Evolutionary conservation across 2,329 filamentous ascomycete species (phyloP).

Genomic region (Escovopsis sp.): DNA sequence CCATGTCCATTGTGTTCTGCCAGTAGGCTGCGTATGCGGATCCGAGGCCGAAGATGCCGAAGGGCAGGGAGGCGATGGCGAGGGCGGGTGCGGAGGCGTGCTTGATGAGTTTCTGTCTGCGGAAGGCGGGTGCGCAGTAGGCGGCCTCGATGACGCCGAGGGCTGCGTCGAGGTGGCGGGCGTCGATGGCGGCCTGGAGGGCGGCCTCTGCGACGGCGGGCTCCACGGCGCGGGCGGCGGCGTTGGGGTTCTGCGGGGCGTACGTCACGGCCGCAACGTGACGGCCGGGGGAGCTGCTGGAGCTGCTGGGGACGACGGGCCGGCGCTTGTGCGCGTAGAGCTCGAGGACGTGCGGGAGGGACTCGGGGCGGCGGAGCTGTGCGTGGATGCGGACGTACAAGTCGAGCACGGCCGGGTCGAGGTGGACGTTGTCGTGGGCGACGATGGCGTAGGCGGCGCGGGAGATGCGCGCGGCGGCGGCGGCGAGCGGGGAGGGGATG

Average conservation of each 20-base stretch:
- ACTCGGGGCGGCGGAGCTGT: slow-evolving; percentile 55
- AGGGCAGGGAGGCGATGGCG: slow-evolving; percentile 44
- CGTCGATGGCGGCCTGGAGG: slow-evolving; percentile 63
- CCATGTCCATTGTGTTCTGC: slow-evolving; percentile 60
- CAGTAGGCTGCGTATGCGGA: slow-evolving; percentile 29
- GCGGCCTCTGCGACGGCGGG: slow-evolving; percentile 56
- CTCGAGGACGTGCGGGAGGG: slow-evolving; percentile 64
- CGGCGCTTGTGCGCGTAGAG: slow-evolving; percentile 75
- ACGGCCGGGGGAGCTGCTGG: slow-evolving; percentile 8
- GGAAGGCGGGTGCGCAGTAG: slow-evolving; percentile 52
- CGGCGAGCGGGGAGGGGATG: slow-evolving; percentile 23
- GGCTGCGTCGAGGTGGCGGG: slow-evolving; percentile 63
- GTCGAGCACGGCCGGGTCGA: slow-evolving; percentile 57
- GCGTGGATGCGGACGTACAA: slow-evolving; percentile 66
- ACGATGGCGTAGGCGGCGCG: slow-evolving; percentile 54
- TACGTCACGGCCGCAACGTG: slow-evolving; percentile 31
- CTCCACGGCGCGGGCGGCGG: slow-evolving; percentile 57
- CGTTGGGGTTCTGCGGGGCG: slow-evolving; percentile 49
- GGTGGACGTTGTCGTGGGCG: slow-evolving; percentile 61
- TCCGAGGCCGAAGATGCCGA: slow-evolving; percentile 57
- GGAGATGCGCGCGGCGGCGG: slow-evolving; percentile 38
- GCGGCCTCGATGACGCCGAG: slow-evolving; percentile 60
- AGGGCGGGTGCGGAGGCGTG: slow-evolving; percentile 45
- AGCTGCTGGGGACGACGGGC: slow-evolving; percentile 44
- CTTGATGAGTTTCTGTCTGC: slow-evolving; percentile 51